Percentiles rank a stretch among this genome's conserved stretches.
Conservation (phyloP, 1,284 basidiomycete species). For the Bjerkandera adusta region DNA sequence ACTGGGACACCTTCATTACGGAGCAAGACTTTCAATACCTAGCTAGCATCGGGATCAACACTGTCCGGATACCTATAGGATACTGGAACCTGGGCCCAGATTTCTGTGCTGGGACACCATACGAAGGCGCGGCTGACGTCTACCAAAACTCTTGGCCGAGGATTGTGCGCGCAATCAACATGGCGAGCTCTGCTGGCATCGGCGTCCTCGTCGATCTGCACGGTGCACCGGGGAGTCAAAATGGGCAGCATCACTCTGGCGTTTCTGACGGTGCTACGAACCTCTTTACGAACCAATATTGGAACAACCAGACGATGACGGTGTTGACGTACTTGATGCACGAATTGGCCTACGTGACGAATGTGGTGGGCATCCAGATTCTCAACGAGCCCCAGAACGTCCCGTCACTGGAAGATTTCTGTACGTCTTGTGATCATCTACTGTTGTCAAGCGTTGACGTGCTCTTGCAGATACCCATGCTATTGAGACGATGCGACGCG, state of each 20-base stretch:
- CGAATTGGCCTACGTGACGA: constrained; percentile 60
- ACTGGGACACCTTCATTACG: constrained; percentile 80
- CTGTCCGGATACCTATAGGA: constrained; percentile 68
- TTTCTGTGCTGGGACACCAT: constrained; percentile 53
- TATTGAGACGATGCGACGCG: constrained; percentile 50
- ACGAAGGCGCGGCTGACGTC: constrained; percentile 53
- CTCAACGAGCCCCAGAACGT: constrained; percentile 69
- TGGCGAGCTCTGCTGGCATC: constrained; percentile 61
- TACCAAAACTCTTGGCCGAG: constrained; percentile 65
- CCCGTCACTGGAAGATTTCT: constrained; percentile 50
- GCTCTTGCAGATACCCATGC: constrained; percentile 44
- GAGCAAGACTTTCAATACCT: constrained; percentile 64
- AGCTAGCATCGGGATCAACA: constrained; percentile 67
- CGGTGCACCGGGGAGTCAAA: constrained; percentile 71
- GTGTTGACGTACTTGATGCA: constrained; percentile 57
- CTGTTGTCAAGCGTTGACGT: constrained; percentile 3
- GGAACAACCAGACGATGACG: constrained; percentile 58
- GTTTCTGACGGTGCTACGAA: constrained; percentile 59
- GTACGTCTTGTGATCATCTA: constrained; percentile 33
- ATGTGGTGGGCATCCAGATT: constrained; percentile 76
- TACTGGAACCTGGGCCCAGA: constrained; percentile 61
- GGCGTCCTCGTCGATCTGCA: constrained; percentile 79
- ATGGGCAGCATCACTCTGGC: constrained; percentile 73
- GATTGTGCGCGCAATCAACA: constrained; percentile 62
- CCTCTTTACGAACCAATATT: constrained; percentile 50